Percentiles rank a stretch among this genome's conserved stretches.
phyloP scores from a whole-genome alignment of 139 green algal species.

The Volvox africanus region DNA sequence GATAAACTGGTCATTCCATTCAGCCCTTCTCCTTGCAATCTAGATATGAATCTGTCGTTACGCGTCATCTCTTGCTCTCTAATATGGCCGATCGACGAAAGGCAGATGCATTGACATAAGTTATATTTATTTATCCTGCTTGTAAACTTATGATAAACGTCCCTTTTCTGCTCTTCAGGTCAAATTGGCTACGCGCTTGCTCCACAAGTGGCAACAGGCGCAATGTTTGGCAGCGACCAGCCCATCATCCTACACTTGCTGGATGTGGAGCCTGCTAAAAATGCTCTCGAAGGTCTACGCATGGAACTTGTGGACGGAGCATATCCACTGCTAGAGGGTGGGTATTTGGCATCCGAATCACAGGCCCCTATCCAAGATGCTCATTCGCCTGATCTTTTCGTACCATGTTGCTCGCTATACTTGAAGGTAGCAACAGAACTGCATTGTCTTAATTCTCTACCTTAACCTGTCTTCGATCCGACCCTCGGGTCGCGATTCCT shows the following conservation, averaged over 20 bases:
- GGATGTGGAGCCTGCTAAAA: constrained; percentile 88
- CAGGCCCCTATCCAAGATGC: too few relatives aligned
- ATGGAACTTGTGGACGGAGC: constrained; percentile 97
- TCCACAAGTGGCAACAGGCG: constrained; percentile 83
- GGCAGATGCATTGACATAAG: background rate
- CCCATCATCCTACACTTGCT: constrained; percentile 95
- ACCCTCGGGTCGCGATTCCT: too few relatives aligned
- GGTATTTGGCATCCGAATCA: background rate
- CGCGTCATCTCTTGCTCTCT: background rate
- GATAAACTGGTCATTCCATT: background rate
- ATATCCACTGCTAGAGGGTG: constrained; percentile 89
- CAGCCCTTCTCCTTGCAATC: background rate
- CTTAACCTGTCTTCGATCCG: too few relatives aligned
- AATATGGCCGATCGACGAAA: background rate
- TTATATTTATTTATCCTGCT: background rate
- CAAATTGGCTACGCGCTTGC: constrained; percentile 95
- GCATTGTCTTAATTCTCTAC: too few relatives aligned
- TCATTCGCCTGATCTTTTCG: too few relatives aligned
- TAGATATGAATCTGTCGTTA: background rate
- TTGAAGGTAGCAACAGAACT: too few relatives aligned
- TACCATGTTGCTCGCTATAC: too few relatives aligned
- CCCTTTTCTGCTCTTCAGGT: constrained; percentile 62
- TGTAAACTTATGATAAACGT: background rate
- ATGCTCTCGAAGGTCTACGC: constrained; percentile 87
- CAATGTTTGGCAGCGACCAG: constrained; percentile 83